A percentile compares a stretch with the other conserved stretches of the same genome.
phyloP scores from a whole-genome alignment of 1,284 basidiomycete species.

The Anthracocystis panici-leucophaei region DNA sequence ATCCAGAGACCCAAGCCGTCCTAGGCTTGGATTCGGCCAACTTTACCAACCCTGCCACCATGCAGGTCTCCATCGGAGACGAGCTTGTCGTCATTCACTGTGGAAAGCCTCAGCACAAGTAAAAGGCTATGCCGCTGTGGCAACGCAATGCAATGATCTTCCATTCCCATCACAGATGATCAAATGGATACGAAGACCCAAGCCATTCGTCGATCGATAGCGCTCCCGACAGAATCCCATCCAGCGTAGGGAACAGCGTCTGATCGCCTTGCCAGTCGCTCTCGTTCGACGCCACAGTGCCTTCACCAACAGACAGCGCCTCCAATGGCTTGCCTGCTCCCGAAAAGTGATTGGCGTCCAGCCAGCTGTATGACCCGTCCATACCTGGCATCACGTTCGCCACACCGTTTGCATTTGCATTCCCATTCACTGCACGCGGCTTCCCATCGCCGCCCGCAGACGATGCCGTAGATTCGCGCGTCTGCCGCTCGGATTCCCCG shows the following conservation, averaged over 20 bases:
- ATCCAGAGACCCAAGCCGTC: constrained; percentile 15
- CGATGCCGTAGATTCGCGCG: constrained; percentile 30
- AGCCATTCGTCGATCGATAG: constrained; percentile 50
- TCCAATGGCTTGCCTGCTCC: constrained; percentile 8
- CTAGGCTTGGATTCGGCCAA: constrained; percentile 21
- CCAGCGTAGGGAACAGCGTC: constrained; percentile 39
- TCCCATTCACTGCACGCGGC: neutral
- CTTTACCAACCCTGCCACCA: constrained; percentile 20
- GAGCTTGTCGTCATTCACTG: constrained; percentile 17
- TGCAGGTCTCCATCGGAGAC: constrained; percentile 26
- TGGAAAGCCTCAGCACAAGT: constrained; percentile 1
- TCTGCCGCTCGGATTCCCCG: constrained; percentile 21
- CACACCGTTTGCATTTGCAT: neutral
- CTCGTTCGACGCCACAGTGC: constrained; percentile 30
- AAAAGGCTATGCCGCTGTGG: neutral
- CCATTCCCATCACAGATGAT: constrained; percentile 22
- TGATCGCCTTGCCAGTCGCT: constrained; percentile 43
- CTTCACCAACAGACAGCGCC: constrained; percentile 23
- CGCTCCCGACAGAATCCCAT: constrained; percentile 40
- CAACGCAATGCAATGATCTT: neutral
- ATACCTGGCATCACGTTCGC: constrained; percentile 1
- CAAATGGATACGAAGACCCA: constrained; percentile 45
- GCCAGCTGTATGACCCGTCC: constrained; percentile 30
- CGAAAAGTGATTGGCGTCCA: constrained; percentile 16
- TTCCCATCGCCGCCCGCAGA: constrained; percentile 13